Base-by-base conservation (phyloP, 1,284 basidiomycete genomes). In the Sanghuangporus weigelae region DNA sequence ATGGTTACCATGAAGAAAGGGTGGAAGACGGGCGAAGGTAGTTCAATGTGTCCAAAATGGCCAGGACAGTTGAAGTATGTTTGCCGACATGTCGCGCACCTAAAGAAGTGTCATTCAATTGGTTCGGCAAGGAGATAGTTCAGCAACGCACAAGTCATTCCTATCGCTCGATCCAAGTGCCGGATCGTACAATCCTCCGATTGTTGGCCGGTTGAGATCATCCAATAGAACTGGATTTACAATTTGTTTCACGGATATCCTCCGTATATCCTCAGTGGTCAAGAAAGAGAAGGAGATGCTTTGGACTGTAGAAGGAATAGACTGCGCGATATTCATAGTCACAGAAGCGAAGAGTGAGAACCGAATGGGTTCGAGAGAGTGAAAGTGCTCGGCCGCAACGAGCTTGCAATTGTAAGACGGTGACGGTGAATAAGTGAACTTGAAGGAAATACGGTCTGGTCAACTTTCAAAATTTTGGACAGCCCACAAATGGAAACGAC, bases 41-140 rank as follows among this genome's bases (percentile, higher is more conserved):
- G 86, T 70, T 98, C 95, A 68, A 99, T 96, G 77, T 99, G 97
- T n/a, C 97, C 97, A 79, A 93, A 99, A 77, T 99, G 97, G 7
- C 97, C 97, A 0, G 97, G 96, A 75, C 97, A 99, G 66, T 90
- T 89, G 76, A 90, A 98, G 71, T 93, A 95, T 57, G 87, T 92
- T 68, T 96, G 84, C 63, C 85, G 88, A 75, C 97, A 99, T 76
- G 97, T 98, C 69, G 91, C 81, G 76, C 97, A 99, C 67, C 96
- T 98, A 73, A 44, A 64, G n/a, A 21, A 10, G 4, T 23, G 46
- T 26, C 48, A 48, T 31, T 50, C 21, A 60, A n/a, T 44, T 66
- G 62, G 38, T 50, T 54, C 26, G 7, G 12, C 8, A 7, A 11
- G 26, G 21, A 53, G 31, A 53, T 23, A 58, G 64, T 36, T 16